Base-by-base conservation (phyloP, 352 stramenopile genomes). In the Globisporangium takayamanum region DNA sequence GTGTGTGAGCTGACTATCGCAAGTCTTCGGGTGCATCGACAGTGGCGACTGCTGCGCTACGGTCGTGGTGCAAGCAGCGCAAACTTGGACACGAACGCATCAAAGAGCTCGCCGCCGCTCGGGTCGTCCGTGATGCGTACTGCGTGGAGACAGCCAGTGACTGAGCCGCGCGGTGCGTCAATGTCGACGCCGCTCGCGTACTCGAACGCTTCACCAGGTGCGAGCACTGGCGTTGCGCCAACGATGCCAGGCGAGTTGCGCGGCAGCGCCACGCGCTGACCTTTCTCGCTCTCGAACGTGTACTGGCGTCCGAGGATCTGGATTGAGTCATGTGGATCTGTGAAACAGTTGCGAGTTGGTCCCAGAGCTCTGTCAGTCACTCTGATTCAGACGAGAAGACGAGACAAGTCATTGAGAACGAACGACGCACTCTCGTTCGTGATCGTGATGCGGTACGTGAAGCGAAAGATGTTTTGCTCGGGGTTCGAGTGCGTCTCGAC, bases 151-250 rank as follows among this genome's bases (percentile, higher is more conserved):
- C 79, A 89, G n/a, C 83, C 83, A 0, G 67, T 77, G 30, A 87
- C 78, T 8, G 66, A 76, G 16, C 83, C 83, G 12, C 70, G 58
- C 14, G 79, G 80, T 26, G 76, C 74, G 53, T 92, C 73, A 37
- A 91, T 86, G 58, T 91, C 80, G 18, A 90, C 77, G 28, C 83
- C 80, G 45, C 80, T 92, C 4, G 77, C 80, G 61, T 92, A 92
- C 63, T 89, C 77, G 51, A 91, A 90, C n/a, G 72, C 83, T 50
- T 92, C 73, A 7, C 83, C 83, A 20, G 83, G 83, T 28, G 63
- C 62, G 42, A 92, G 54, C 50, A 86, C 57, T 4, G 83, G 80
- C 33, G 76, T 91, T 50, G 75, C 72, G 18, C 80, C 83, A 14
- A 92, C 83, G 33, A 92, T 67, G 16, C 79, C 80, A 12, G 83